A percentile compares a stretch with the other conserved stretches of the same genome.
phyloP scores from a whole-genome alignment of 495 filamentous ascomycete genomes.

The Beverwykella pulmonaria region DNA sequence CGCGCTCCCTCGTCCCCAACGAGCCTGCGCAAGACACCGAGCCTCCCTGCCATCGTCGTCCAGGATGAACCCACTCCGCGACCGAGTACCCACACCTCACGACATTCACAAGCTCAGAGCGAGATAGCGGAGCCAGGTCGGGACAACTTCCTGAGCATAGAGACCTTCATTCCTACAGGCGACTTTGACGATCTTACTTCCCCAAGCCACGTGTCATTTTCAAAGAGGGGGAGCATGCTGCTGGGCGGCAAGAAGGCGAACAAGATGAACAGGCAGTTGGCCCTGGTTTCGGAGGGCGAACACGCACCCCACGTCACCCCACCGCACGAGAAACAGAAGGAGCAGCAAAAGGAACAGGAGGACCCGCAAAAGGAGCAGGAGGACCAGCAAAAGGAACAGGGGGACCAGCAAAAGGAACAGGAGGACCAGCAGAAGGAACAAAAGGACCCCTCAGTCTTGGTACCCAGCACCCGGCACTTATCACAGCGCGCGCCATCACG shows the following conservation, averaged over 20 bases:
- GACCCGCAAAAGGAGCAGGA: not conserved
- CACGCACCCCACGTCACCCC: conserved; percentile 30
- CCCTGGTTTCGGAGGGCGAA: conserved; percentile 13
- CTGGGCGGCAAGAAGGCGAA: conserved; percentile 58
- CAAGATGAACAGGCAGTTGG: conserved; percentile 27
- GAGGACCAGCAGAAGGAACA: not conserved
- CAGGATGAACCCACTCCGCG: conserved; percentile 32
- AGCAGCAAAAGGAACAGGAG: conserved; percentile 9
- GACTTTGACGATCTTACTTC: conserved; percentile 56
- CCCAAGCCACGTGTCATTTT: conserved; percentile 59
- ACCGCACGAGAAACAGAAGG: conserved; percentile 7
- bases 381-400: not conserved
- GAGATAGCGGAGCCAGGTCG: not conserved
- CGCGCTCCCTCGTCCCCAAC: conserved; percentile 40
- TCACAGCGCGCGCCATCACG: conserved; percentile 44
- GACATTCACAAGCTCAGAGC: conserved; percentile 2
- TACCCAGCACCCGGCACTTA: conserved; percentile 13
- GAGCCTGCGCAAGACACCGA: conserved; percentile 37
- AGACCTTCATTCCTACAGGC: conserved; percentile 59
- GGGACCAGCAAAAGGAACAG: not conserved
- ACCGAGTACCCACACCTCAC: conserved; percentile 14
- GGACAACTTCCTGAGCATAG: conserved; percentile 55
- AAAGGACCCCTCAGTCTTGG: not conserved
- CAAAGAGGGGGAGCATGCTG: conserved; percentile 67
- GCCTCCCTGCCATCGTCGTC: conserved; percentile 47